Conservation (phyloP, 163 green algal genomes). For the Prototheca wickerhamii region DNA sequence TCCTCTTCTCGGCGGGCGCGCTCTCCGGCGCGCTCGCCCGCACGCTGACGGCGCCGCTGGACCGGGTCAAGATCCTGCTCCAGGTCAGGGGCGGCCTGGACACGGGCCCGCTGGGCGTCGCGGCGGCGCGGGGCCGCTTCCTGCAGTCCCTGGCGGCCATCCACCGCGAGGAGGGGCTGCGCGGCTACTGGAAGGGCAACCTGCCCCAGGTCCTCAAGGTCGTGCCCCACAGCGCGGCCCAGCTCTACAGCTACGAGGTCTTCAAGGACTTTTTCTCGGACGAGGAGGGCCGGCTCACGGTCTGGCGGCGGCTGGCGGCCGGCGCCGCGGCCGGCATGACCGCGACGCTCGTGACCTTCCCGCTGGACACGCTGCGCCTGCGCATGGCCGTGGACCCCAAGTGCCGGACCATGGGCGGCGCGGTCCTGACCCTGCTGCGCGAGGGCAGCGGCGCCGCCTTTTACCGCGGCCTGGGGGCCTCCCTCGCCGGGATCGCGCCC, state of each 20-base stretch:
- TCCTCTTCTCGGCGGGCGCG: conserved; percentile 59
- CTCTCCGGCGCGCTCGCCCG: conserved; percentile 60
- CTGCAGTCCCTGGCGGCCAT: conserved; percentile 55
- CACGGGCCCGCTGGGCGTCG: conserved; percentile 36
- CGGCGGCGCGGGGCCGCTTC: conserved; percentile 42
- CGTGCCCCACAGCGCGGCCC: conserved; percentile 67
- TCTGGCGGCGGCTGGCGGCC: conserved; percentile 49
- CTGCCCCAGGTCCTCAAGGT: conserved; percentile 70
- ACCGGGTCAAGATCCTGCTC: conserved; percentile 63
- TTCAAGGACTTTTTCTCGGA: conserved; percentile 54
- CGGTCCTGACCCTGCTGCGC: conserved; percentile 40
- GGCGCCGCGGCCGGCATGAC: conserved; percentile 68
- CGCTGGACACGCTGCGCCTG: conserved; percentile 71
- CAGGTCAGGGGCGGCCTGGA: conserved; percentile 47
- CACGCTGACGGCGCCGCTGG: conserved; percentile 59
- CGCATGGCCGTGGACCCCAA: conserved; percentile 67
- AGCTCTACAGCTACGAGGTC: conserved; percentile 70
- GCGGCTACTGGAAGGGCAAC: conserved; percentile 76
- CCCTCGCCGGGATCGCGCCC: conserved; percentile 68
- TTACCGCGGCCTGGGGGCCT: conserved; percentile 69
- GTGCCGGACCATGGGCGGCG: conserved; percentile 33
- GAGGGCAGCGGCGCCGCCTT: conserved; percentile 62
- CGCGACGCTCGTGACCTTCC: conserved; percentile 70
- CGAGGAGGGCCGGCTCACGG: conserved; percentile 40
- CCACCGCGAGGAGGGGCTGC: conserved; percentile 58